Base-by-base conservation (phyloP, 768 basidiomycete genomes). In the Vararia minispora region DNA sequence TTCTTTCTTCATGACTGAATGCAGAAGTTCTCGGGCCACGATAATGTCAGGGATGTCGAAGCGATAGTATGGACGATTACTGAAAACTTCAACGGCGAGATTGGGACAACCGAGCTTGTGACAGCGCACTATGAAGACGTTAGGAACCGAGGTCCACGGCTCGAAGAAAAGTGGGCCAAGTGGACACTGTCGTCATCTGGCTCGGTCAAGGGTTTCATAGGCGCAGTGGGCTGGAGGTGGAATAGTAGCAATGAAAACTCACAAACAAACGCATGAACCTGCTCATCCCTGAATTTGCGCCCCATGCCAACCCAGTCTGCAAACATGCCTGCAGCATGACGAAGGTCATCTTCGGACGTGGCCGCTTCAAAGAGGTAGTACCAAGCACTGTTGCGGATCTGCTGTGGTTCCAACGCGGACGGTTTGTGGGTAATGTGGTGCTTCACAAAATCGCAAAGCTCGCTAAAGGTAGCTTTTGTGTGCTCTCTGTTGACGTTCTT, bases 31-130 rank as follows among this genome's bases (percentile, higher is more conserved):
- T 4, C 69, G 76, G 1, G 68, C 79, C 2, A 68, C 72, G 0
- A 59, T 45, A 8, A 71, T 57, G 3, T 71, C 68, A 6, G 48
- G 40, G 11, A 82, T 62, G 16, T 60, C 53, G 13, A 82, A 46
- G 35, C 71, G 68, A 53, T 81, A 79, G 51, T 74, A 76, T 11
- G 74, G 61, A 40, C 68, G 77, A 50, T 82, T 59, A 16, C 72
- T 69, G 50, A 79, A 77, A 16, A 79, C 69, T 24, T 68, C 58
- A 10, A 84, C 58, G 3, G 78, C 76, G 27, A 81, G 64, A 18
- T 58, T 48, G 3, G 74, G 72, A 40, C 72, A 72, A 11, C 57
- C 51, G 1, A 81, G 65, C 48, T 78, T 67, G 42, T 69, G 62
- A 38, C 78, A 82, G 7, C 80, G 79, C 17, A 71, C 79, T 84